These are phyloP conservation scores for Capronia epimyces DNA, from an alignment of 2,329 filamentous ascomycete species.

Conservation along the genomic window DNA sequence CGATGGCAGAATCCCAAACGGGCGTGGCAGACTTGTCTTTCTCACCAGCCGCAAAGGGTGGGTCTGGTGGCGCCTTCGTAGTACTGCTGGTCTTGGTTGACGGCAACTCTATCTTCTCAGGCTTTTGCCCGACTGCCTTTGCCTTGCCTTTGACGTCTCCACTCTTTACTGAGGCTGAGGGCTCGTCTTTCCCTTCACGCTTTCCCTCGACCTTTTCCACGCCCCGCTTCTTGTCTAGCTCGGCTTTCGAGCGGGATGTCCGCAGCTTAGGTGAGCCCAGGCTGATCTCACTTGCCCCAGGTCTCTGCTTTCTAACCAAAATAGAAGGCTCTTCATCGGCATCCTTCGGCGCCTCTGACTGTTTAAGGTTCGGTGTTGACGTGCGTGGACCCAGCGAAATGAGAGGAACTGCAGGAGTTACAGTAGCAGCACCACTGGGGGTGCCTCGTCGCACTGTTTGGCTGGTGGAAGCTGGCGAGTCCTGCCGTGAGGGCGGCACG, in stretches of 20 bases:
- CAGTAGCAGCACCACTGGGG: constrained; percentile 31
- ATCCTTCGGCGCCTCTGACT: constrained; percentile 14
- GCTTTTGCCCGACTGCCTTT: constrained; percentile 10
- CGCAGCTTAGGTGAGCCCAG: constrained; percentile 38
- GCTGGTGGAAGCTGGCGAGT: constrained; percentile 26
- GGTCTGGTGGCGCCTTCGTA: not conserved
- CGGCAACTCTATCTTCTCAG: constrained; percentile 17
- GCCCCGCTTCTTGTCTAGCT: constrained; percentile 1
- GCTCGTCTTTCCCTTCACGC: constrained; percentile 1
- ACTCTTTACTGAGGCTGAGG: not conserved
- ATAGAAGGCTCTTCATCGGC: constrained; percentile 5
- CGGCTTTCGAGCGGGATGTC: constrained; percentile 5
- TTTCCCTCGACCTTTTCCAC: constrained; percentile 2
- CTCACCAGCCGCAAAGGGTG: not conserved
- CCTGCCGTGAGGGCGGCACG: constrained; percentile 34
- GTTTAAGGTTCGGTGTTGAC: constrained; percentile 29
- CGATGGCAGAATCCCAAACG: constrained; percentile 9
- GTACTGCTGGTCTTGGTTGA: not conserved
- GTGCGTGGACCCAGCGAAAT: constrained; percentile 26
- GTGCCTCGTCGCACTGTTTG: constrained; percentile 43
- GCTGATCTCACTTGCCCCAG: constrained; percentile 36
- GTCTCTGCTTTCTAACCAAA: constrained; percentile 3
- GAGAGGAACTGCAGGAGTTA: constrained; percentile 34
- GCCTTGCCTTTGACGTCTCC: constrained; percentile 30
- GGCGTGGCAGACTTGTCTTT: constrained; percentile 17